phyloP scores from a whole-genome alignment of 129 eudicot species.

The Flaveria sonorensis region DNA sequence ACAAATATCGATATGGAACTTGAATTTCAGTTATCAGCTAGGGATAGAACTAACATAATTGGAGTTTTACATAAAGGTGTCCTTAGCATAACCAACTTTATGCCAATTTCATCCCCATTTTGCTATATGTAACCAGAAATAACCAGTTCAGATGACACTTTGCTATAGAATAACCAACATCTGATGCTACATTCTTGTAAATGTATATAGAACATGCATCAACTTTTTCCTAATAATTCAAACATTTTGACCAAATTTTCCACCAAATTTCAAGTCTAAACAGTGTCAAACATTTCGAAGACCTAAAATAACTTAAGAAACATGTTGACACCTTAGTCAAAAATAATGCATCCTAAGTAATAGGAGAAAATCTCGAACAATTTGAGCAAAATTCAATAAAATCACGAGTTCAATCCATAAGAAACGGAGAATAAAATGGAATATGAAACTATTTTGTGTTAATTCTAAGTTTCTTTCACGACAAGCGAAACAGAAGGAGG shows the following conservation, averaged over 20 bases:
- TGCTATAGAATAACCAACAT: not conserved
- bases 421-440: not conserved
- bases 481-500: not conserved
- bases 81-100: not conserved
- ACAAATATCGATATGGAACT: not conserved
- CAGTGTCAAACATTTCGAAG: slow-evolving; percentile 5
- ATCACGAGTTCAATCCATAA: slow-evolving; percentile 8
- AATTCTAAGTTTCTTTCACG: slow-evolving; percentile 6
- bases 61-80: not conserved
- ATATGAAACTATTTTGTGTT: not conserved
- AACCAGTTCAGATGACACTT: slow-evolving; percentile 10
- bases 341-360: slow-evolving; percentile 21
- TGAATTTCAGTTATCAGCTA: slow-evolving; percentile 13
- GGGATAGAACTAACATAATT: not conserved
- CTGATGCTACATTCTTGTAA: slow-evolving; percentile 13
- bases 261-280: slow-evolving; percentile 23
- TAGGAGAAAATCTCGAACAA: slow-evolving; percentile 4
- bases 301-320: slow-evolving; percentile 1
- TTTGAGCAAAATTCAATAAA: not conserved
- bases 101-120: slow-evolving; percentile 1
- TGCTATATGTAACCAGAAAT: not conserved
- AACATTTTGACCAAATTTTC: not conserved
- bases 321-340: not conserved
- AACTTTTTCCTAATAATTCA: not conserved
- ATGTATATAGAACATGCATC: slow-evolving; percentile 1